Evolutionary conservation across 192 early-diverging fungal species (phyloP), one percentile per base, ranked within the genome.

Genomic region (Entomortierella beljakovae): DNA sequence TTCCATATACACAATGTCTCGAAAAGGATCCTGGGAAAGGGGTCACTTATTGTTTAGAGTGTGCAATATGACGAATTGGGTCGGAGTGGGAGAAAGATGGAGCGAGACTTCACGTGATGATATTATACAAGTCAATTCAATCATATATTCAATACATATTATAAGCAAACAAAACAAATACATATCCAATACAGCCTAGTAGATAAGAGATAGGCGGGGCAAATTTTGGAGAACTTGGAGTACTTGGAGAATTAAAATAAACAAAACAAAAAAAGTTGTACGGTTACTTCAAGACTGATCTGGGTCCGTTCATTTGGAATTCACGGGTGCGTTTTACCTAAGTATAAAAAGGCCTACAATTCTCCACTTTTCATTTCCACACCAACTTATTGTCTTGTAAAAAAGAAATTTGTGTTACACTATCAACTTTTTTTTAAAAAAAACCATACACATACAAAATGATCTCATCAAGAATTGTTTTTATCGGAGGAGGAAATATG

Each of bases 401-500:
- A n/a, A n/a, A n/a, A n/a, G n/a, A n/a, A n/a, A n/a, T 18, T 31
- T 31, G 51, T 53, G 15, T 26, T 7, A 7, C 51, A 53, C 49
- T 13, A 40, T 9, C 37, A 40, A 40, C 37, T 9, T 40, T 6
- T 8, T 38, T 8, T 38, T 38, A 13, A 38, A 7, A 50, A 50
- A 16, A 16, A 7, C 6, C 16, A 50, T 5, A 50, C 23, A 25
- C 49, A 55, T 11, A 55, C 6, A 57, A 57, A 8, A 59, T 42
- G 57, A 42, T 70, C 4, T 56, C 50, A 64, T 77, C 74, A 64
- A 69, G 75, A 70, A 53, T 94, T 37, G 82, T 84, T 57, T 92
- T 94, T 76, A 92, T 94, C 61, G 96, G 96, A 73, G 96, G 96
- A 54, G 97, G 97, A 63, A 96, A 98, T 81, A 98, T 98, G 97